Base-by-base conservation (phyloP, 345 rosid genomes). In the Populus pruinosa region DNA sequence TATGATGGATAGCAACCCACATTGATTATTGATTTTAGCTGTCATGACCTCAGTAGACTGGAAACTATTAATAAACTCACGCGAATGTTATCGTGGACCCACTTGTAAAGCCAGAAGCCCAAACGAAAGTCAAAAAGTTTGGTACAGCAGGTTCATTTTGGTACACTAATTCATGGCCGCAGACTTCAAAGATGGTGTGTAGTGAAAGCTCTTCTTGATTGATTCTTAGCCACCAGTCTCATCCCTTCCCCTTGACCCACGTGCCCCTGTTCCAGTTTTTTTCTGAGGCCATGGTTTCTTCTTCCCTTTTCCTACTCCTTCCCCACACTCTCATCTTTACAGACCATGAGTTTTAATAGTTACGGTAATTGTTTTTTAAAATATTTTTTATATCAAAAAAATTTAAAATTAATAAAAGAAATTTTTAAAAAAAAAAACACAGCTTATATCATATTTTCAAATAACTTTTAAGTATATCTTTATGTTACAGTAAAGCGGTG, bases 141-240 rank as follows among this genome's bases (percentile, higher is more conserved):
- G 64, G 50, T n/a, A 27, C 8, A 13, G 12, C 16, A 69, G 20
- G 35, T 16, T 31, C 27, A 20, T 38, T 72, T 62, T 72, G 77
- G 75, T 61, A 33, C 27, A 35, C 29, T 67, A 25, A 65, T 9
- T 69, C 6, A 62, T 12, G 23, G 44, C 85, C 85, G 79, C 78
- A 75, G 18, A 18, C 59, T 49, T 59, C 9, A 69, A 69, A 38
- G 18, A 9, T 38, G 67, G 55, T 21, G 70, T 17, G 56, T 1
- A 4, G 0, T 50, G 79, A 74, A 66, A 44, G 83, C 76, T 13
- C 6, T 67, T 41, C 38, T 16, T 61, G 64, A 23, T 17, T 39
- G 16, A 80, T 55, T 80, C 35, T 70, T 8, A 75, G n/a, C 83
- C 86, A 78, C 82, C 25, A 77, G 62, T 67, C 56, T 59, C 78